Percentiles rank a stretch among this genome's conserved stretches.
Conservation (phyloP, 306 rosid species). For the Dryas octopetala region DNA sequence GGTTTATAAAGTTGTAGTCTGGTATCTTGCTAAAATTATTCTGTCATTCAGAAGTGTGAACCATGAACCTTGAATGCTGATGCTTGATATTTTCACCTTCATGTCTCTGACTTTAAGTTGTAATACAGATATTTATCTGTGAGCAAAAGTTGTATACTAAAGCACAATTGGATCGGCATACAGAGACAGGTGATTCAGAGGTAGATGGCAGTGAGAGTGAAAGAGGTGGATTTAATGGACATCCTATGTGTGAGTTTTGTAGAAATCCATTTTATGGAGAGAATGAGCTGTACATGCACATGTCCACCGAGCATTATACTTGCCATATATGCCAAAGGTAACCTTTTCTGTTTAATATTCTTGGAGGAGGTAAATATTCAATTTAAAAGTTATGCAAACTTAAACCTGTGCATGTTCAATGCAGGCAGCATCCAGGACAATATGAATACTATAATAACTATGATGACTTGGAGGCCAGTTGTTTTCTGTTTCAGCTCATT, state of each 20-base stretch:
- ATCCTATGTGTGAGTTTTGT: slow-evolving; percentile 93
- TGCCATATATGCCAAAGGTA: slow-evolving; percentile 98
- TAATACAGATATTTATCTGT: slow-evolving; percentile 72
- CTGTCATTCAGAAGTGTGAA: not conserved
- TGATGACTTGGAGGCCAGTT: slow-evolving; percentile 90
- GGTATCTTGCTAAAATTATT: not conserved
- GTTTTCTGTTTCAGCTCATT: slow-evolving; percentile 24
- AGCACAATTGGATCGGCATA: slow-evolving; percentile 78
- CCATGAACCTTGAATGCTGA: not conserved
- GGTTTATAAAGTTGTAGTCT: not conserved
- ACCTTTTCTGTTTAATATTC: not conserved
- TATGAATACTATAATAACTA: slow-evolving; percentile 80
- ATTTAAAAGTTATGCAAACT: not conserved
- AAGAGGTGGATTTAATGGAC: slow-evolving; percentile 96
- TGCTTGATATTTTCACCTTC: not conserved
- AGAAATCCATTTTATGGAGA: slow-evolving; percentile 85
- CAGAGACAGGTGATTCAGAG: slow-evolving; percentile 76
- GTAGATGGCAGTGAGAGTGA: slow-evolving; percentile 98
- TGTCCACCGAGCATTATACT: slow-evolving; percentile 89
- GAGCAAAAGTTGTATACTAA: slow-evolving; percentile 90
- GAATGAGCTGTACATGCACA: slow-evolving; percentile 78
- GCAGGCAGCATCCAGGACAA: slow-evolving; percentile 89
- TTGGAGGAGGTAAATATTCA: not conserved
- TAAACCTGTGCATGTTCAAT: slow-evolving; percentile 16
- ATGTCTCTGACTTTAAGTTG: slow-evolving; percentile 13